Base-by-base conservation (phyloP, 192 early-diverging fungal genomes). In the Coemansia sp. region DNA sequence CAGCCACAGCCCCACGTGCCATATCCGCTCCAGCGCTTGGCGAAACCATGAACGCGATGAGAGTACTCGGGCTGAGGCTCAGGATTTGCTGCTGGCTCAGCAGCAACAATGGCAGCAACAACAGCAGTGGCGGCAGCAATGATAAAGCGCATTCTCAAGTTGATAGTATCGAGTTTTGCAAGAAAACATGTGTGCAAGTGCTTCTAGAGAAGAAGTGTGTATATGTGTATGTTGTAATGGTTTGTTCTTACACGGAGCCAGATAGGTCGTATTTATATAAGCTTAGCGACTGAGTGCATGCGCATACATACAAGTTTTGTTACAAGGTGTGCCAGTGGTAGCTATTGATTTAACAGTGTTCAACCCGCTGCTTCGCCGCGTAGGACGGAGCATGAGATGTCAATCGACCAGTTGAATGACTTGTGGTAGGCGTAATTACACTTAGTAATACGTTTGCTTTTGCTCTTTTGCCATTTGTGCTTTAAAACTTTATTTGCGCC, bases 21-120 rank as follows among this genome's bases (percentile, higher is more conserved):
- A 27, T n/a, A 30, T 56, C 53, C 53, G 29, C 29, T 15, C 53
- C 58, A 59, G 58, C 58, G 58, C 58, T 22, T 59, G 20, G 35
- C 10, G 3, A 59, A 39, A 35, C 34, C 34, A 7, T 59, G 58
- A 18, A n/a, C 2, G 58, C 10, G 20, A n/a, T 20, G 56, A 16
- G 15, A 0, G 20, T 27, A 3, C 34, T 35, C n/a, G 34, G 1
- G 58, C 13, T 32, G 27, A 7, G 53, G 53, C 30, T 32, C 3
- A 53, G 24, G 24, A 11, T 34, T 59, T 4, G 18, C 35, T 4
- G 20, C 9, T 20, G 58, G 58, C 37, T 59, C 35, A 1, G 58
- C 58, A 0, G 58, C 58, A 39, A 39, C 35, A 39, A 59, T 2
- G 8, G 58, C 58, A 59, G 58, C 20, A 18, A 59, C 18, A 12